Evolutionary conservation across 805 yeast genomes (phyloP).

Genomic region (Candida sanyiensis): DNA sequence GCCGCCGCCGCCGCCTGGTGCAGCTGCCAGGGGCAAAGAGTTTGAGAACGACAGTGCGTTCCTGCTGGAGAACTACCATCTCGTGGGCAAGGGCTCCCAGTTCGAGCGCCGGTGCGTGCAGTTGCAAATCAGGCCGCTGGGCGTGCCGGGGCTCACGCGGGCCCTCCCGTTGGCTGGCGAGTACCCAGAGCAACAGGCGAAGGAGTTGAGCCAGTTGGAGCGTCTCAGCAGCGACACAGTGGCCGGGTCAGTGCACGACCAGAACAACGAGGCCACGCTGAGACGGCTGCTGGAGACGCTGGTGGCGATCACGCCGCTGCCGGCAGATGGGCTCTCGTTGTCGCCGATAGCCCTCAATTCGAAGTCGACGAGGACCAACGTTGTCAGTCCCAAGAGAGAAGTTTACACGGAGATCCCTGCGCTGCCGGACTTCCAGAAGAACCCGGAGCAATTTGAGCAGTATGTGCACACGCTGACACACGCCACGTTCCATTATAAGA

Average conservation of each 20-base stretch:
- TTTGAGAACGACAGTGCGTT: slow-evolving; percentile 7
- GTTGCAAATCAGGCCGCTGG: slow-evolving; percentile 27
- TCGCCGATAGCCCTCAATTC: slow-evolving; percentile 14
- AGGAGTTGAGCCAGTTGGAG: slow-evolving; percentile 7
- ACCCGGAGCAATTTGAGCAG: slow-evolving; percentile 25
- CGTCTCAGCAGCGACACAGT: slow-evolving; percentile 1
- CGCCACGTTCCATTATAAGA: slow-evolving; percentile 30
- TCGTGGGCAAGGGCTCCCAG: slow-evolving; percentile 28
- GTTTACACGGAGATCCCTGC: slow-evolving; percentile 31
- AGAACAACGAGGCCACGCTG: slow-evolving; percentile 17
- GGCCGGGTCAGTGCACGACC: slow-evolving; percentile 13
- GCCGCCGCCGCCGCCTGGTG: not conserved
- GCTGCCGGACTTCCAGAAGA: slow-evolving; percentile 28
- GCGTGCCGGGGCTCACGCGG: slow-evolving; percentile 23
- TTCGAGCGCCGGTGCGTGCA: slow-evolving; percentile 26
- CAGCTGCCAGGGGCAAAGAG: slow-evolving; percentile 1
- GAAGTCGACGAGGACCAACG: not conserved
- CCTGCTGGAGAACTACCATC: slow-evolving; percentile 10
- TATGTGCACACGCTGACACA: slow-evolving; percentile 35
- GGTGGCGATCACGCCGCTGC: slow-evolving; percentile 21
- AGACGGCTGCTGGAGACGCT: slow-evolving; percentile 23
- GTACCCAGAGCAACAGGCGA: slow-evolving; percentile 19
- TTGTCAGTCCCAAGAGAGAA: slow-evolving; percentile 16
- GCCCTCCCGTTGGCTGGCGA: slow-evolving; percentile 12
- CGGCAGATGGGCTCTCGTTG: slow-evolving; percentile 11